A percentile compares a stretch with the other conserved stretches of the same genome.
Conservation (phyloP, 2,329 filamentous ascomycete genomes). For the Fusarium duplospermum region DNA sequence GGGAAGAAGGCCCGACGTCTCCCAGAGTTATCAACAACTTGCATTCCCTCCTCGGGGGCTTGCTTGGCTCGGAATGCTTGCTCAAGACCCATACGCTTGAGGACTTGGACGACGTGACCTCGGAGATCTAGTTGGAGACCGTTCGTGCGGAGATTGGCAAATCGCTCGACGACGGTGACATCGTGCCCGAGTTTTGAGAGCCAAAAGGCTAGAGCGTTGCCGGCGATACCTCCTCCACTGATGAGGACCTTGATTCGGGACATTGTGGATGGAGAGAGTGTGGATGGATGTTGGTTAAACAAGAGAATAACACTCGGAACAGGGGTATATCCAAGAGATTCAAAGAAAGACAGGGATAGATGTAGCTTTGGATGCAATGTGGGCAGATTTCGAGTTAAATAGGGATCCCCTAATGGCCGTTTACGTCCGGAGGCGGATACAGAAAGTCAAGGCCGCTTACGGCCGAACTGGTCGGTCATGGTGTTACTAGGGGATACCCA, state of each 20-base stretch:
- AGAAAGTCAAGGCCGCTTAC: not conserved
- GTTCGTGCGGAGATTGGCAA: constrained; percentile 54
- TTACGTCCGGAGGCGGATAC: not conserved
- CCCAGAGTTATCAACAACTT: constrained; percentile 57
- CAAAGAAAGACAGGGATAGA: not conserved
- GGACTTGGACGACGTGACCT: constrained; percentile 60
- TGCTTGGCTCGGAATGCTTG: constrained; percentile 47
- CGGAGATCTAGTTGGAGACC: constrained; percentile 68
- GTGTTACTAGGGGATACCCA: not conserved
- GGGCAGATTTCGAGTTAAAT: not conserved
- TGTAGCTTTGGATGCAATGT: not conserved
- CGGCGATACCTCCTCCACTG: constrained; percentile 48
- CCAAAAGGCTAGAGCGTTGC: constrained; percentile 47
- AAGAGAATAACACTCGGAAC: not conserved
- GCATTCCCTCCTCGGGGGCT: constrained; percentile 62
- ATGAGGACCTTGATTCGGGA: constrained; percentile 48
- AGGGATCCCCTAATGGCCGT: not conserved
- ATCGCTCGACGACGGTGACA: constrained; percentile 55
- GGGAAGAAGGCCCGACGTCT: constrained; percentile 52
- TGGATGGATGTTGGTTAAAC: not conserved
- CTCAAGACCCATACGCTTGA: constrained; percentile 50
- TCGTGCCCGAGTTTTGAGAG: constrained; percentile 43
- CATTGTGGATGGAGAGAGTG: not conserved
- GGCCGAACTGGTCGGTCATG: not conserved
- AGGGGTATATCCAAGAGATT: not conserved